Evolutionary conservation across 306 rosid genomes (phyloP).

Genomic region (Leucaena leucocephala): DNA sequence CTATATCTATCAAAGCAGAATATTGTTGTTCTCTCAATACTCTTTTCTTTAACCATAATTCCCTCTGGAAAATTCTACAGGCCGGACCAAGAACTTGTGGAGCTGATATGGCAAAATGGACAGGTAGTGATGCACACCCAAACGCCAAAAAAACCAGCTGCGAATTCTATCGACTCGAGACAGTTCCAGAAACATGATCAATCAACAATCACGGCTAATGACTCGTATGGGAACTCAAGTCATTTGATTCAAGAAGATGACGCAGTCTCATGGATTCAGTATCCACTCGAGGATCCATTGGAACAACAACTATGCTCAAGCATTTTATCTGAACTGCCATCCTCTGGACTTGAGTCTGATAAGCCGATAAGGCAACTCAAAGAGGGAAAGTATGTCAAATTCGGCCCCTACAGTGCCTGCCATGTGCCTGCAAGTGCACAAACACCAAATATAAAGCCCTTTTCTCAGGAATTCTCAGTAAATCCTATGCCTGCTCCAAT

Average conservation of each 20-base stretch:
- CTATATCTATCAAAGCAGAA: constrained; percentile 32
- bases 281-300: constrained; percentile 71
- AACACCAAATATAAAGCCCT: constrained; percentile 40
- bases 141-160: constrained; percentile 49
- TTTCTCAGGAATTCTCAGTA: constrained; percentile 47
- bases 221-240: constrained; percentile 58
- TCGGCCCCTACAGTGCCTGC: constrained; percentile 45
- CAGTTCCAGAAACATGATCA: constrained; percentile 60
- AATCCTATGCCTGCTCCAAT: constrained; percentile 66
- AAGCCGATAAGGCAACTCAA: constrained; percentile 57
- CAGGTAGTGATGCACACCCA: constrained; percentile 83
- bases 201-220: constrained; percentile 43
- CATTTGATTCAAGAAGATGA: constrained; percentile 72
- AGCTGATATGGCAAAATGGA: constrained; percentile 88
- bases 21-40: constrained; percentile 27
- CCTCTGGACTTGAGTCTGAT: constrained; percentile 52
- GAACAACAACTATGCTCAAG: constrained; percentile 75
- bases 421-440: constrained; percentile 38
- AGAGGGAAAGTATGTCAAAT: constrained; percentile 53
- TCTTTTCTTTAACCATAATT: constrained; percentile 33
- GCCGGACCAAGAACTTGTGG: constrained; percentile 74
- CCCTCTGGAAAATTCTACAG: constrained; percentile 51
- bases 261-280: constrained; percentile 69
- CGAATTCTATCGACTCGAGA: constrained; percentile 41
- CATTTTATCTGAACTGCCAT: constrained; percentile 63